phyloP scores from a whole-genome alignment of 1,139 yeast species.

The Magnusiomyces tetraspermus region DNA sequence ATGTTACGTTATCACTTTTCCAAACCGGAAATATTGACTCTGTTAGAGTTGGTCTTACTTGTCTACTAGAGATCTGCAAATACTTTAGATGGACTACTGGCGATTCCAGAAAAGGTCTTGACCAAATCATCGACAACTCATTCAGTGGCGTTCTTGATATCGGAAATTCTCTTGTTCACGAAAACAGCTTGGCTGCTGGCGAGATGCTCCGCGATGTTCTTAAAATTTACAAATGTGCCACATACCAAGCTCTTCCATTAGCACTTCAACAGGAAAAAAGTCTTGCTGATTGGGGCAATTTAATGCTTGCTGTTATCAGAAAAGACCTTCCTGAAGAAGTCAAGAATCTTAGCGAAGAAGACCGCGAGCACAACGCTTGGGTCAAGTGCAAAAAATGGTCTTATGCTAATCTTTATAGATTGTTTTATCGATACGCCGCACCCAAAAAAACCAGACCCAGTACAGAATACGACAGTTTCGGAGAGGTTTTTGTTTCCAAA shows the following conservation, averaged over 20 bases:
- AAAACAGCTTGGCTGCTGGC: constrained; percentile 42
- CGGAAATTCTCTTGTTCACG: constrained; percentile 49
- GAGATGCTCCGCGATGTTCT: constrained; percentile 71
- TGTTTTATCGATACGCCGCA: constrained; percentile 68
- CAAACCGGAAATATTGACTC: constrained; percentile 44
- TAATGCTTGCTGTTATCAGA: constrained; percentile 63
- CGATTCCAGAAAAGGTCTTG: constrained; percentile 47
- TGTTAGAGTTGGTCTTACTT: constrained; percentile 66
- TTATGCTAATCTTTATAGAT: constrained; percentile 62
- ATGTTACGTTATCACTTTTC: constrained; percentile 50
- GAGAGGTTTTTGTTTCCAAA: constrained; percentile 32
- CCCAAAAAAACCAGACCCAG: constrained; percentile 22
- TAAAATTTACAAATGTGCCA: constrained; percentile 73
- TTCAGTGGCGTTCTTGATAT: constrained; percentile 63
- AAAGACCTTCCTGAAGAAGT: constrained; percentile 48
- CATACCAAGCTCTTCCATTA: constrained; percentile 64
- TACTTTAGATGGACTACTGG: constrained; percentile 71
- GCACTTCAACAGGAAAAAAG: constrained; percentile 52
- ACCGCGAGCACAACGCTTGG: constrained; percentile 46
- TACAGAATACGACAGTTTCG: constrained; percentile 28
- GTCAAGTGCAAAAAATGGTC: constrained; percentile 88
- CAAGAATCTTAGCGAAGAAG: constrained; percentile 39
- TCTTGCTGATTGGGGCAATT: constrained; percentile 63
- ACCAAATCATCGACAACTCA: constrained; percentile 50
- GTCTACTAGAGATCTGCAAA: constrained; percentile 66